phyloP scores from a whole-genome alignment of 805 yeast species.

The Hagleromyces aurorensis region DNA sequence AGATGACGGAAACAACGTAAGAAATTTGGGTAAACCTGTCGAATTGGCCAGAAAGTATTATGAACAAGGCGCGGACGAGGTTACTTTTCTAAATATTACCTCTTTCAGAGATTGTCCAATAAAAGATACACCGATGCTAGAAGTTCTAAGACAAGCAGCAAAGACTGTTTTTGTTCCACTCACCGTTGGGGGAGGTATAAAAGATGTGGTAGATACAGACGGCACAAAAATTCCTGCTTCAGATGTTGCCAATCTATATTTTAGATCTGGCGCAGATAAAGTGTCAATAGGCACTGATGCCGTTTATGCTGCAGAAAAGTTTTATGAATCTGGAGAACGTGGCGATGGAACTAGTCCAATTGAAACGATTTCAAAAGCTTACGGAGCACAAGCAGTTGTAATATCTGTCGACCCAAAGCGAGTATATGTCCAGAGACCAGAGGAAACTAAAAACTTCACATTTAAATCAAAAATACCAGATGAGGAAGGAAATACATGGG shows the following conservation, averaged over 20 bases:
- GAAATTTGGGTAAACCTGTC: slow-evolving; percentile 95
- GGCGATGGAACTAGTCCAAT: slow-evolving; percentile 79
- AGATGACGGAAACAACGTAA: slow-evolving; percentile 50
- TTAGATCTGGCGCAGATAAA: slow-evolving; percentile 96
- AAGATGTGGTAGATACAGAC: slow-evolving; percentile 80
- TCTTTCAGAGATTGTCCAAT: slow-evolving; percentile 93
- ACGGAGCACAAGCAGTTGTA: slow-evolving; percentile 96
- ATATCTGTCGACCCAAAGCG: slow-evolving; percentile 97
- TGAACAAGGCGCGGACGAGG: slow-evolving; percentile 94
- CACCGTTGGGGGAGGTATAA: slow-evolving; percentile 97
- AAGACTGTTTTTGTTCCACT: slow-evolving; percentile 91
- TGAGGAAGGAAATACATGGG: slow-evolving; percentile 81
- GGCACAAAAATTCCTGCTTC: slow-evolving; percentile 75
- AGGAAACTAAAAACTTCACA: slow-evolving; percentile 51
- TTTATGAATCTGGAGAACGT: slow-evolving; percentile 46
- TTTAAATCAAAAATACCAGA: slow-evolving; percentile 62
- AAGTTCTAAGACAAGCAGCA: slow-evolving; percentile 75
- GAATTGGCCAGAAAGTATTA: slow-evolving; percentile 87
- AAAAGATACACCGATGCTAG: slow-evolving; percentile 90
- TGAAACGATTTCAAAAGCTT: slow-evolving; percentile 84
- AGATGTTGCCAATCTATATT: slow-evolving; percentile 85
- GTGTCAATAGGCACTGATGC: slow-evolving; percentile 98
- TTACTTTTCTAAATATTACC: slow-evolving; percentile 90
- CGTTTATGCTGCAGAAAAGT: slow-evolving; percentile 81
- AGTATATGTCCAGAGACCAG: slow-evolving; percentile 56